Evolutionary conservation across 1,284 basidiomycete genomes (phyloP).

Genomic region (Boletellus dicymbophilus): DNA sequence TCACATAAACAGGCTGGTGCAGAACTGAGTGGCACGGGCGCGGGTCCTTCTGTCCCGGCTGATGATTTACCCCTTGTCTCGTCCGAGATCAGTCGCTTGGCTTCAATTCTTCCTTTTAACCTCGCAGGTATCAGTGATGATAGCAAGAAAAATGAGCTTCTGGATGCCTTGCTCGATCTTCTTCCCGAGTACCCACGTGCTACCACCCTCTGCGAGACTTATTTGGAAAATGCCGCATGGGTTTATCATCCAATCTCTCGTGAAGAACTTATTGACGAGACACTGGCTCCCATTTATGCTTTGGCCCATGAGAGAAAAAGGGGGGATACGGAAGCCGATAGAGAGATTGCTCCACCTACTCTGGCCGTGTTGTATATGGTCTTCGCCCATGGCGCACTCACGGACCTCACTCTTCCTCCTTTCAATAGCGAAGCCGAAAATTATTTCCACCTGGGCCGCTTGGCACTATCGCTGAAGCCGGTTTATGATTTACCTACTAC

Average conservation of each 20-base stretch:
- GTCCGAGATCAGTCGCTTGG: slow-evolving; percentile 44
- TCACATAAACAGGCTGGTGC: slow-evolving; percentile 46
- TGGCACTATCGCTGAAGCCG: slow-evolving; percentile 57
- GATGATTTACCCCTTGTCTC: slow-evolving; percentile 37
- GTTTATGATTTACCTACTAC: slow-evolving; percentile 64
- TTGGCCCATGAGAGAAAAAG: slow-evolving; percentile 43
- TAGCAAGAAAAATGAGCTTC: slow-evolving; percentile 32
- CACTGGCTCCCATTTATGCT: slow-evolving; percentile 60
- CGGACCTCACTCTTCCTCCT: slow-evolving; percentile 62
- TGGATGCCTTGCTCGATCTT: slow-evolving; percentile 46
- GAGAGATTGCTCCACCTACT: slow-evolving; percentile 49
- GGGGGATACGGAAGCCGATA: slow-evolving; percentile 24
- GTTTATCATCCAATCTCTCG: slow-evolving; percentile 59
- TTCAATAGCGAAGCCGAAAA: slow-evolving; percentile 60
- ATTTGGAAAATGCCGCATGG: slow-evolving; percentile 64
- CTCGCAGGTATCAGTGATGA: slow-evolving; percentile 35
- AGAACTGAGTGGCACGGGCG: slow-evolving; percentile 38
- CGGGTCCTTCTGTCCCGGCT: slow-evolving; percentile 28
- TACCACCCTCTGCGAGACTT: slow-evolving; percentile 67
- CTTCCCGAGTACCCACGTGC: slow-evolving; percentile 58
- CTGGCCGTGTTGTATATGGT: slow-evolving; percentile 59
- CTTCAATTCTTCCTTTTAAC: slow-evolving; percentile 48
- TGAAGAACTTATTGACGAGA: slow-evolving; percentile 67
- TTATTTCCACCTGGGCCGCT: slow-evolving; percentile 58
- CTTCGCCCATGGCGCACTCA: slow-evolving; percentile 60